These are phyloP conservation scores for Cokeromyces recurvatus DNA, from an alignment of 371 early-diverging fungal species.

Conservation along the genomic window DNA sequence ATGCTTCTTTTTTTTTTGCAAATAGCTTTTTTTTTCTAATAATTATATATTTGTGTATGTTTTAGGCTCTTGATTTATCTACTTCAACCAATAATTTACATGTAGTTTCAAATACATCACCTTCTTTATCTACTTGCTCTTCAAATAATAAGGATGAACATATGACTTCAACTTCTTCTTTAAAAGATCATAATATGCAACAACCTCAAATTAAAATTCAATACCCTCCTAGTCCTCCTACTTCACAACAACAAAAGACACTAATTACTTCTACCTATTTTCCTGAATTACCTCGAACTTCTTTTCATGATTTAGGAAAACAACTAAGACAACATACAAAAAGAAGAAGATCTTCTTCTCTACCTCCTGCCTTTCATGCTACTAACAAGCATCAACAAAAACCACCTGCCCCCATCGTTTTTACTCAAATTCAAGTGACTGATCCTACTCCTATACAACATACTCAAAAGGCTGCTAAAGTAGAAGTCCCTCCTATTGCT, in stretches of 20 bases:
- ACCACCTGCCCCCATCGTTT: constrained; percentile 17
- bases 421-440: constrained; percentile 26
- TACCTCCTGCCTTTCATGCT: constrained; percentile 24
- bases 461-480: constrained; percentile 20
- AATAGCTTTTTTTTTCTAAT: background rate
- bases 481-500: constrained; percentile 16
- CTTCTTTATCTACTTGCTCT: no score
- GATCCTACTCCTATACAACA: constrained; percentile 26
- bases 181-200: no score
- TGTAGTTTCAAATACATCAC: no score
- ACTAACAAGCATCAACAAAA: constrained; percentile 7
- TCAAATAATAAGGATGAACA: no score
- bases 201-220: no score
- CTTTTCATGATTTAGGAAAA: constrained; percentile 19
- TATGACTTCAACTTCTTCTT: no score
- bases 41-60: background rate
- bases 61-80: no score
- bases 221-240: background rate
- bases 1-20: constrained; percentile 11
- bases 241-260: background rate
- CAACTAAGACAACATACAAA: constrained; percentile 21
- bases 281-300: constrained; percentile 20
- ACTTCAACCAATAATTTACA: no score
- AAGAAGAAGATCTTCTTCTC: constrained; percentile 26
- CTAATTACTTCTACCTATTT: constrained; percentile 7